A percentile compares a stretch with the other conserved stretches of the same genome.
Evolutionary conservation across 2,329 filamentous ascomycete genomes (phyloP).

Genomic region (Neofusicoccum laricinum): DNA sequence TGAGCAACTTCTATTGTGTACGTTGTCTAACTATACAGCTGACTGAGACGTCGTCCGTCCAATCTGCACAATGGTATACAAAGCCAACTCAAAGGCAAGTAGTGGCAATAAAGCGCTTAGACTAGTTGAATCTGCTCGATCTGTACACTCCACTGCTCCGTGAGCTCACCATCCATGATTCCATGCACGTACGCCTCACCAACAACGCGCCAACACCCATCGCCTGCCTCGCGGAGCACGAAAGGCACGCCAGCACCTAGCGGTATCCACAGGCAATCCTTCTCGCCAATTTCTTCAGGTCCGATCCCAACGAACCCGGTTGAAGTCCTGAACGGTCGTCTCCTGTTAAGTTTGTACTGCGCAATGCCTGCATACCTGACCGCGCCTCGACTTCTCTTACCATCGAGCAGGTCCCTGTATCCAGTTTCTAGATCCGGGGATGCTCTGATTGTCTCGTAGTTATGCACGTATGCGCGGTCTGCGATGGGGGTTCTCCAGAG

Average conservation of each 20-base stretch:
- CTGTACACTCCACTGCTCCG: neutral
- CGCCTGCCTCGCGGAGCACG: neutral
- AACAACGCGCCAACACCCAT: neutral
- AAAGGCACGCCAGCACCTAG: constrained; percentile 9
- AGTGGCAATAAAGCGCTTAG: neutral
- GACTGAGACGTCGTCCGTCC: too few species aligned
- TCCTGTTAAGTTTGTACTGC: neutral
- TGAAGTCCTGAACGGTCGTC: neutral
- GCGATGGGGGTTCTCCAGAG: neutral
- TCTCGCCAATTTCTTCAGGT: neutral
- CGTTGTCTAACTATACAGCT: too few species aligned
- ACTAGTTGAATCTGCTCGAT: neutral
- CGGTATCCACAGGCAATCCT: constrained; percentile 1
- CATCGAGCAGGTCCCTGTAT: neutral
- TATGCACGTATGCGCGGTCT: neutral
- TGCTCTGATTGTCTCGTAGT: neutral
- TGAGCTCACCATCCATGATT: constrained; percentile 16
- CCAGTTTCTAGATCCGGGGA: neutral
- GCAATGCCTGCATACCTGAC: neutral
- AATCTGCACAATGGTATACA: too few species aligned
- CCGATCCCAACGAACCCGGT: neutral
- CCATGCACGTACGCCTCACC: constrained; percentile 13
- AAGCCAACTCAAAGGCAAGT: too few species aligned
- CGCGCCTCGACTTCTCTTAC: neutral
- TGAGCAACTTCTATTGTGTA: too few species aligned